A percentile compares a stretch with the other conserved stretches of the same genome.
These are phyloP conservation scores for Cryptococcus neoformans DNA, from an alignment of 1,284 basidiomycete genomes.

Conservation along the genomic window DNA sequence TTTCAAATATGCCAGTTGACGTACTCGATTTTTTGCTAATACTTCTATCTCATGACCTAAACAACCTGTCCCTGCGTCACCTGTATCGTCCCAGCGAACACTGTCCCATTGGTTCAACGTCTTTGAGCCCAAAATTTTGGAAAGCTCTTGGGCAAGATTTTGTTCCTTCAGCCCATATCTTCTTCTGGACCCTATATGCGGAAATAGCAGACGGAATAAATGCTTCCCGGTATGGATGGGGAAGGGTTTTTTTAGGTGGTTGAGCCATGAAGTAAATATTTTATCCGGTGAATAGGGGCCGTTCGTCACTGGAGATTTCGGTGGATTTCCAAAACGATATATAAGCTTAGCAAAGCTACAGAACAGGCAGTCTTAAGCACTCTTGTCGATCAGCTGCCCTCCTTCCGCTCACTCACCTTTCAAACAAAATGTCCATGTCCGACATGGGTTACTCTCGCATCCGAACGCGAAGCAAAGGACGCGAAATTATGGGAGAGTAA, in stretches of 20 bases:
- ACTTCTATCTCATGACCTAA: conserved; percentile 63
- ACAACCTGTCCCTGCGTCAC: conserved; percentile 57
- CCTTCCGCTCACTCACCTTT: no score
- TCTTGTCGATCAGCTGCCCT: no score
- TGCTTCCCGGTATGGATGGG: conserved; percentile 33
- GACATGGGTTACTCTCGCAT: no score
- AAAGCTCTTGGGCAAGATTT: conserved; percentile 58
- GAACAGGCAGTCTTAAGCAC: no score
- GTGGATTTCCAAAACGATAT: not conserved
- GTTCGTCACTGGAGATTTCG: not conserved
- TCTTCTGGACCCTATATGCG: conserved; percentile 66
- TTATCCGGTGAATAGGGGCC: conserved; percentile 8
- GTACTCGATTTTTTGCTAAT: no score
- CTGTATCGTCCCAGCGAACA: conserved; percentile 19
- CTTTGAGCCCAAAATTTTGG: conserved; percentile 53
- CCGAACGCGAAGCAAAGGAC: no score
- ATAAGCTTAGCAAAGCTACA: no score
- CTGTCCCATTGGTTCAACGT: conserved; percentile 57
- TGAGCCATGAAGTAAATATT: conserved; percentile 42
- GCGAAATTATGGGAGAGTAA: no score
- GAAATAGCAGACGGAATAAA: conserved; percentile 73
- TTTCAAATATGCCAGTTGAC: conserved; percentile 37
- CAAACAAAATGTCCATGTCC: no score
- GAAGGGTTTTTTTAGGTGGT: conserved; percentile 26
- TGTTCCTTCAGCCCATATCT: conserved; percentile 72